Conservation (phyloP, 768 basidiomycete genomes). For the Pleurotus citrinopileatus region DNA sequence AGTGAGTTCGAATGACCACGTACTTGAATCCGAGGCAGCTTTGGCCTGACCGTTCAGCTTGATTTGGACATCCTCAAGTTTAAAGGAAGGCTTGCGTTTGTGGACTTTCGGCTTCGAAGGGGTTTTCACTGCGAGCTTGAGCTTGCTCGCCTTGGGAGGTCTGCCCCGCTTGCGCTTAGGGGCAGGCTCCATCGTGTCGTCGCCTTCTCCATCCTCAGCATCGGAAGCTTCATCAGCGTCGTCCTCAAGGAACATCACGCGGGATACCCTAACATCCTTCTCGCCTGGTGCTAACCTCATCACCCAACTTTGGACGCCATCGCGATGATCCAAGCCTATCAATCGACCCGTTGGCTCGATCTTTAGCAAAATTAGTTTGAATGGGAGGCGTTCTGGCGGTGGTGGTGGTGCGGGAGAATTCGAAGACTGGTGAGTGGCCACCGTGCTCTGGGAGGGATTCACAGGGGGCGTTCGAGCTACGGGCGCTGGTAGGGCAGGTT, state of each 20-base stretch:
- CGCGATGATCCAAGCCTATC: constrained; percentile 57
- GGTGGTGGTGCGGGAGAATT: background rate
- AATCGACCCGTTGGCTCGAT: constrained; percentile 60
- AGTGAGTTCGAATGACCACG: constrained; percentile 63
- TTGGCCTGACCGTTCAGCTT: constrained; percentile 60
- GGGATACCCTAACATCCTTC: constrained; percentile 46
- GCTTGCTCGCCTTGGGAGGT: constrained; percentile 31
- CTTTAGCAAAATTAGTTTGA: constrained; percentile 50
- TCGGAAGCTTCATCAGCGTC: constrained; percentile 32
- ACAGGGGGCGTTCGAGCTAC: background rate
- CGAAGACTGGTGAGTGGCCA: background rate
- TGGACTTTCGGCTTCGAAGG: constrained; percentile 31
- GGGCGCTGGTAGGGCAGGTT: background rate
- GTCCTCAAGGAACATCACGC: constrained; percentile 56
- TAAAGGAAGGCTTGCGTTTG: constrained; percentile 35
- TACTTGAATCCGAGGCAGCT: constrained; percentile 37
- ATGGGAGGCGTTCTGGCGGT: constrained; percentile 30
- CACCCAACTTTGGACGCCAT: constrained; percentile 76
- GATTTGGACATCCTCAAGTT: constrained; percentile 57
- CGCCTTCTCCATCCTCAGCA: constrained; percentile 43
- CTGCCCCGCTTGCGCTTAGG: constrained; percentile 37
- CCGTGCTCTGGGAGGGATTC: background rate
- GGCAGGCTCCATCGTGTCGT: constrained; percentile 39
- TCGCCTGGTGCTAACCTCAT: constrained; percentile 60
- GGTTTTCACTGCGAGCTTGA: constrained; percentile 24